phyloP scores from a whole-genome alignment of 805 yeast species.

The Peterozyma toletana region DNA sequence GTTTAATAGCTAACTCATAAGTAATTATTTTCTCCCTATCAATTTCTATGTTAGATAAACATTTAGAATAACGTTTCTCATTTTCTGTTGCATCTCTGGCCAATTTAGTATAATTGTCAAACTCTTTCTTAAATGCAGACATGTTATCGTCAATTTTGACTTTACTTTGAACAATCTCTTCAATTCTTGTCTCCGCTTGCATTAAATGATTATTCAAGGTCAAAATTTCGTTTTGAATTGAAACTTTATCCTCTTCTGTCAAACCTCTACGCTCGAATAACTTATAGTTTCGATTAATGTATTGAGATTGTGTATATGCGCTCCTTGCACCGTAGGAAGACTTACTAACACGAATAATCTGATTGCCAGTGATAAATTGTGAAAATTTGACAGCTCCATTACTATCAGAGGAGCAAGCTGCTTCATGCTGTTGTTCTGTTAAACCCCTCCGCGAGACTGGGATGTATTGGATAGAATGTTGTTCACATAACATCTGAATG shows the following conservation, averaged over 20 bases:
- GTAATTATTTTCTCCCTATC: conserved; percentile 22
- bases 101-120: conserved; percentile 6
- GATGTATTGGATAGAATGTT: conserved; percentile 39
- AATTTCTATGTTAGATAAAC: conserved; percentile 5
- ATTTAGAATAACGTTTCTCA: not conserved
- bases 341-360: conserved; percentile 38
- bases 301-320: conserved; percentile 33
- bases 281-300: conserved; percentile 16
- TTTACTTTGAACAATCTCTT: conserved; percentile 2
- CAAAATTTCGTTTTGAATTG: not conserved
- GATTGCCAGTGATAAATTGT: conserved; percentile 55
- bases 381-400: conserved; percentile 39
- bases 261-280: conserved; percentile 25
- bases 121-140: conserved; percentile 8
- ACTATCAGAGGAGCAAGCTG: conserved; percentile 23
- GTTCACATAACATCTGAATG: conserved; percentile 61
- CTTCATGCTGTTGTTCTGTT: conserved; percentile 27
- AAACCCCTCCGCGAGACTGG: conserved; percentile 56
- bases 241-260: conserved; percentile 18
- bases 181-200: conserved; percentile 1
- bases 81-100: not conserved
- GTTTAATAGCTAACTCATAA: conserved; percentile 28
- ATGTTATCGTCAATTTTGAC: conserved; percentile 11
- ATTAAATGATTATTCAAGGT: not conserved
- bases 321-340: conserved; percentile 65